Percentiles rank a stretch among this genome's conserved stretches.
These are phyloP conservation scores for Saccharata proteae DNA, from an alignment of 2,329 filamentous ascomycete genomes.

Conservation along the genomic window DNA sequence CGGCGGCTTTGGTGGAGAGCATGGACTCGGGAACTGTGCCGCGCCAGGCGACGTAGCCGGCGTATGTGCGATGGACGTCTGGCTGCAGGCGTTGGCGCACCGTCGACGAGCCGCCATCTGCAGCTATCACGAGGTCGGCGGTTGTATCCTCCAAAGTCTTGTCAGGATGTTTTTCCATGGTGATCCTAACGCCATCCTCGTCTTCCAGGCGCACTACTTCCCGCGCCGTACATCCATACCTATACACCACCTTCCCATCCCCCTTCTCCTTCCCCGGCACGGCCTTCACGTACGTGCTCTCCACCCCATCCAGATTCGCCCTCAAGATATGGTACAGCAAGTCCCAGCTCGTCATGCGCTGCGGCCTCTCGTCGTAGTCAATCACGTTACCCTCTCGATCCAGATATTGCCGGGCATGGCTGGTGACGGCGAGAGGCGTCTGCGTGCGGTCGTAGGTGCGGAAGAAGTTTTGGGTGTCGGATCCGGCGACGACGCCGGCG, in stretches of 20 bases:
- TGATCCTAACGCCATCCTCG: constrained; percentile 13
- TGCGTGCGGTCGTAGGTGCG: constrained; percentile 16
- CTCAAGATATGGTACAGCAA: constrained; percentile 21
- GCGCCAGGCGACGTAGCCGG: constrained; percentile 21
- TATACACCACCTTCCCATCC: constrained; percentile 13
- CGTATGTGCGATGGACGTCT: constrained; percentile 16
- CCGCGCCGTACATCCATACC: constrained; percentile 10
- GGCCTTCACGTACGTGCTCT: constrained; percentile 16
- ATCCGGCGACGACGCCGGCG: constrained; percentile 21
- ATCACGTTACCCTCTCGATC: constrained; percentile 18
- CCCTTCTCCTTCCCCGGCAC: constrained; percentile 12
- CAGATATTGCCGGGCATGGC: constrained; percentile 17
- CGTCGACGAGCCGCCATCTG: constrained; percentile 21
- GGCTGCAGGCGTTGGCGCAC: constrained; percentile 15
- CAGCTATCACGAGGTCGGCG: constrained; percentile 19
- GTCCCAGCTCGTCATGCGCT: constrained; percentile 26
- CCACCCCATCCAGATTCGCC: constrained; percentile 19
- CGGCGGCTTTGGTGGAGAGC: constrained; percentile 13
- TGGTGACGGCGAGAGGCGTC: constrained; percentile 16
- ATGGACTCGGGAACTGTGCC: constrained; percentile 18
- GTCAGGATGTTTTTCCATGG: constrained; percentile 12
- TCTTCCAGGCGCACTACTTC: not conserved
- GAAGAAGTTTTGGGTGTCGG: constrained; percentile 19
- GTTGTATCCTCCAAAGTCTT: constrained; percentile 13
- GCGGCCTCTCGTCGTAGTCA: constrained; percentile 17